A percentile compares a stretch with the other conserved stretches of the same genome.
phyloP scores from a whole-genome alignment of 345 rosid species.

The Jatropha curcas region DNA sequence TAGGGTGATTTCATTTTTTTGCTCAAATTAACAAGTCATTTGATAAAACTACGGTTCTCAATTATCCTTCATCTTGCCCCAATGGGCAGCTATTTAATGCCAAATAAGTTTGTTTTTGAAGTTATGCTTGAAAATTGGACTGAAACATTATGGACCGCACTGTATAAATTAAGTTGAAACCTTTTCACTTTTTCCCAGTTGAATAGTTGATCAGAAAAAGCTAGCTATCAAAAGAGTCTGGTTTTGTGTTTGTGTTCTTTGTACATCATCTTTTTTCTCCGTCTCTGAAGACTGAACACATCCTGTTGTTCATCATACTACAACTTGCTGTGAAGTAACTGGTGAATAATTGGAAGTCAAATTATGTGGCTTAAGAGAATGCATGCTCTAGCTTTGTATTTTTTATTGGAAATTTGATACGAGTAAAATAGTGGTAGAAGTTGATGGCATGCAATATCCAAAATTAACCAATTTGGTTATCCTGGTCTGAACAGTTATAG shows the following conservation, averaged over 20 bases:
- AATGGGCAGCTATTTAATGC: too few relatives aligned
- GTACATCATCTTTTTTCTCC: neutral
- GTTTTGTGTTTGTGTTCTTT: too few relatives aligned
- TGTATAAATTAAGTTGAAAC: too few relatives aligned
- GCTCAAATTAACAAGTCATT: neutral
- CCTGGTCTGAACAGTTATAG: neutral
- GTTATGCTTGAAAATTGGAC: too few relatives aligned
- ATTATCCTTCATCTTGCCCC: too few relatives aligned
- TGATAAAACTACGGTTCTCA: too few relatives aligned
- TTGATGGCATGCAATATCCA: neutral
- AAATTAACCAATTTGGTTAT: neutral
- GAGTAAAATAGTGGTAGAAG: neutral
- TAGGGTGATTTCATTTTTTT: neutral
- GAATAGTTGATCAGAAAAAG: neutral
- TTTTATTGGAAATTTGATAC: neutral
- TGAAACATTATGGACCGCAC: too few relatives aligned
- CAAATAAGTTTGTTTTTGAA: too few relatives aligned
- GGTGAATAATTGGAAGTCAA: neutral
- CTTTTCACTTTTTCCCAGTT: neutral
- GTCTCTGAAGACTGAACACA: neutral
- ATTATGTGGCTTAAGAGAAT: neutral
- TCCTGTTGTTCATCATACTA: neutral
- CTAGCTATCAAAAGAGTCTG: neutral
- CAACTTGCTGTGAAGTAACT: neutral
- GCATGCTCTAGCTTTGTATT: neutral